A percentile compares a stretch with the other conserved stretches of the same genome.
Conservation (phyloP, 2,329 filamentous ascomycete genomes). For the Scedosporium dehoogii region DNA sequence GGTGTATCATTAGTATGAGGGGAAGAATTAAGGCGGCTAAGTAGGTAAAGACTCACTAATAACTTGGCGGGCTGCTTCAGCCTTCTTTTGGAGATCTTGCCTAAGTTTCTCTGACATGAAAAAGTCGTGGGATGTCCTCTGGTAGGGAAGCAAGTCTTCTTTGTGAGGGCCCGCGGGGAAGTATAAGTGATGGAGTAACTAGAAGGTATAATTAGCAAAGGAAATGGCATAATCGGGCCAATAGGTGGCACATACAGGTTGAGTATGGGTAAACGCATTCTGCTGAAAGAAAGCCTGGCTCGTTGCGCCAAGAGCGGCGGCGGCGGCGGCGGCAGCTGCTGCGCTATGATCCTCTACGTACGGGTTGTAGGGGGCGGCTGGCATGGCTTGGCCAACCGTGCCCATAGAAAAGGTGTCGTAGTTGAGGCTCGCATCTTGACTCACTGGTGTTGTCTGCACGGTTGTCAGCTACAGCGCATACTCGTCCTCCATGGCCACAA, state of each 20-base stretch:
- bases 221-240: not conserved
- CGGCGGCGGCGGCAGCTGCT: constrained; percentile 44
- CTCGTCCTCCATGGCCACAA: constrained; percentile 4
- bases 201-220: not conserved
- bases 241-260: constrained; percentile 41
- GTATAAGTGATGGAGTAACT: constrained; percentile 89
- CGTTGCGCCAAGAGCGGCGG: constrained; percentile 50
- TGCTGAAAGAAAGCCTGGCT: constrained; percentile 18
- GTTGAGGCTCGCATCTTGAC: constrained; percentile 18
- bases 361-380: constrained; percentile 53
- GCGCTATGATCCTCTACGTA: constrained; percentile 64
- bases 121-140: constrained; percentile 79
- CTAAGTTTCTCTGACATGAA: constrained; percentile 81
- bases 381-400: constrained; percentile 40
- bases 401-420: constrained; percentile 59
- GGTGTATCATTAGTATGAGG: not conserved
- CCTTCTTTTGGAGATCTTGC: constrained; percentile 81
- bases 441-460: not conserved
- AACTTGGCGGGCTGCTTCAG: constrained; percentile 75
- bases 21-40: not conserved
- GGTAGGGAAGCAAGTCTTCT: constrained; percentile 74
- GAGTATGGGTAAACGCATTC: constrained; percentile 40
- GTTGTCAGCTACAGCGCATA: not conserved
- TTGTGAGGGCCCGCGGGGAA: constrained; percentile 75
- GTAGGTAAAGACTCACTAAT: constrained; percentile 29